Percentiles rank a stretch among this genome's conserved stretches.
Conservation (phyloP, 2,329 filamentous ascomycete species). For the Penicillium sp. region DNA sequence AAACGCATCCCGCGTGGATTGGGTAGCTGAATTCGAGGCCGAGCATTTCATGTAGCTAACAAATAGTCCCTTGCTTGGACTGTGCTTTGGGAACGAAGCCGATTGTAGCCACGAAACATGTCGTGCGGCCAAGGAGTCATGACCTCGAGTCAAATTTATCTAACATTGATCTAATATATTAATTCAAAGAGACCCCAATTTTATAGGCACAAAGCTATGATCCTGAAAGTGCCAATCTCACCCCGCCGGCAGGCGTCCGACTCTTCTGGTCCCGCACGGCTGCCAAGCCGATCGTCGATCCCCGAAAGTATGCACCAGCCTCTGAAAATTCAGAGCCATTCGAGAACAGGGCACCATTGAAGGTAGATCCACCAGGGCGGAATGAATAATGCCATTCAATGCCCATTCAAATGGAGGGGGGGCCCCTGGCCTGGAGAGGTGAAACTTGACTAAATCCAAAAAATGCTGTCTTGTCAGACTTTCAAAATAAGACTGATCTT, state of each 20-base stretch:
- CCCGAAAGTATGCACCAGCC: background rate
- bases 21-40: background rate
- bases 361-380: background rate
- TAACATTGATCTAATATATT: background rate
- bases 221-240: background rate
- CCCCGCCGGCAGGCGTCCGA: background rate
- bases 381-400: background rate
- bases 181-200: too few relatives aligned
- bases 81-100: background rate
- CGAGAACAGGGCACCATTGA: background rate
- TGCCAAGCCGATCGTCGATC: background rate
- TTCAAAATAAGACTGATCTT: conserved; percentile 1
- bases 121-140: background rate
- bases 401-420: background rate
- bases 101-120: background rate
- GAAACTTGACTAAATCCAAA: background rate
- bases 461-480: background rate
- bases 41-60: background rate
- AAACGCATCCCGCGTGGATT: background rate
- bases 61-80: background rate
- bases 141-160: background rate
- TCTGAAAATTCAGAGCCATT: background rate
- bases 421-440: background rate
- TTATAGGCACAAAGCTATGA: background rate
- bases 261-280: background rate